Evolutionary conservation across 305 asterid species (phyloP), one percentile per base, ranked within the genome.

Genomic region (Rubia balearica): DNA sequence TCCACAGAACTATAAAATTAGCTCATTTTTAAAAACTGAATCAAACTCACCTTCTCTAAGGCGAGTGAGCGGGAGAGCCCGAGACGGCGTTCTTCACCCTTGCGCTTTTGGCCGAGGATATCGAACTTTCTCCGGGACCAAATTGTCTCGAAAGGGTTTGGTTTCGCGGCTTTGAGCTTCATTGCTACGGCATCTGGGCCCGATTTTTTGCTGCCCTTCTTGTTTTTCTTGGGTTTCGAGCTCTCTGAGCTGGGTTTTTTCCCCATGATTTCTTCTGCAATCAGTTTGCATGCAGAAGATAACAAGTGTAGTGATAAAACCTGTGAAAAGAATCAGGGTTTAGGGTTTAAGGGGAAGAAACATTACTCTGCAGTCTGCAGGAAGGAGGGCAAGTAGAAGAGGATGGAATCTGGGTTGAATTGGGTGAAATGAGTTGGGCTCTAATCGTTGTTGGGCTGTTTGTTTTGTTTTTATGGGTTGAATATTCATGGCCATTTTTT

Each of bases 11-110:
- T 2, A 30, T 36, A 51, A 51, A 51, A 51, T 17, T 8, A 51
- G 59, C 6, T 1, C n/a, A 51, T 51, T 49, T 49, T 17, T 6
- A 51, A 51, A 51, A 10, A 13, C 46, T 42, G 24, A 51, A 16
- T 51, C 45, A n/a, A 8, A 30, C 8, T 42, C 38, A 89, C 99
- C 97, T 94, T 94, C 67, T 87, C 89, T 33, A 91, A 75, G 55
- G 96, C 93, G 36, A 84, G 81, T 46, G 99, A 91, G 71, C 98
- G 96, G 62, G 98, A 86, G 51, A 81, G 96, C 49, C 97, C 99
- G 36, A 89, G 38, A 16, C 95, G 93, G 62, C 90, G 95, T 69
- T 91, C 90, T 2, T 86, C 98, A 1, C 94, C 97, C 80, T 91
- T 91, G 7, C 88, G 90, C 74, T 89, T 94, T 80, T 91, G 88